These are phyloP conservation scores for Brassica incana DNA, from an alignment of 345 rosid genomes.

Conservation along the genomic window DNA sequence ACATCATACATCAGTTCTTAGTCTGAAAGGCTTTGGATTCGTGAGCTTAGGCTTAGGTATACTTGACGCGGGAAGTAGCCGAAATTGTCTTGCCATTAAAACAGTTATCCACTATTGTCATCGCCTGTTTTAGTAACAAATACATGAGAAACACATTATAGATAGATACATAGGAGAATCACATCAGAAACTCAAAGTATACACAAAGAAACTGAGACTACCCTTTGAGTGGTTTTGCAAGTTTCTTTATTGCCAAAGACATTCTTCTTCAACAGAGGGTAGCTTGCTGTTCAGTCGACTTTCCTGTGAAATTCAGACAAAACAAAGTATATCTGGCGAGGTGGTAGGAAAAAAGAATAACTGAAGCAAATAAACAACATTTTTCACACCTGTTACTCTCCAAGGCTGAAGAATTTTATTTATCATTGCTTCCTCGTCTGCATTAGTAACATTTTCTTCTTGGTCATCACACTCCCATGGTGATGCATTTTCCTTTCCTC, in stretches of 20 bases:
- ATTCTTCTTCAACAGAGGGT: constrained; percentile 18
- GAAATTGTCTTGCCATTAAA: constrained; percentile 43
- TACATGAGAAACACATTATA: constrained; percentile 13
- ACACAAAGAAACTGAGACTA: constrained; percentile 10
- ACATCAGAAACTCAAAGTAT: background rate
- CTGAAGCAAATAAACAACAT: background rate
- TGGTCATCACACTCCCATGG: constrained; percentile 35
- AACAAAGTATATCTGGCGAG: constrained; percentile 11
- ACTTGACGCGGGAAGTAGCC: constrained; percentile 43
- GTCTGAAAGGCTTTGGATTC: constrained; percentile 92
- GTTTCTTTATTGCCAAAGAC: constrained; percentile 41
- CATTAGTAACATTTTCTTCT: constrained; percentile 41
- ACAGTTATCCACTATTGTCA: constrained; percentile 39
- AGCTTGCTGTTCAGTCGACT: constrained; percentile 15
- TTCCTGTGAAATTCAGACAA: constrained; percentile 42
- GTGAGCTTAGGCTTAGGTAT: constrained; percentile 70
- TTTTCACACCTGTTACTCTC: constrained; percentile 54
- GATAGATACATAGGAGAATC: background rate
- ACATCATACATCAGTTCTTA: constrained; percentile 77
- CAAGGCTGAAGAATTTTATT: constrained; percentile 55
- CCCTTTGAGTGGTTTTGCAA: constrained; percentile 46
- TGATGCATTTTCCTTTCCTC: constrained; percentile 30
- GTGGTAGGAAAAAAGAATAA: background rate
- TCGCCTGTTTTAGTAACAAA: constrained; percentile 41
- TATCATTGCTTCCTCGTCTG: constrained; percentile 46